Base-by-base conservation (phyloP, 768 basidiomycete genomes). In the Mrakia blollopis region DNA sequence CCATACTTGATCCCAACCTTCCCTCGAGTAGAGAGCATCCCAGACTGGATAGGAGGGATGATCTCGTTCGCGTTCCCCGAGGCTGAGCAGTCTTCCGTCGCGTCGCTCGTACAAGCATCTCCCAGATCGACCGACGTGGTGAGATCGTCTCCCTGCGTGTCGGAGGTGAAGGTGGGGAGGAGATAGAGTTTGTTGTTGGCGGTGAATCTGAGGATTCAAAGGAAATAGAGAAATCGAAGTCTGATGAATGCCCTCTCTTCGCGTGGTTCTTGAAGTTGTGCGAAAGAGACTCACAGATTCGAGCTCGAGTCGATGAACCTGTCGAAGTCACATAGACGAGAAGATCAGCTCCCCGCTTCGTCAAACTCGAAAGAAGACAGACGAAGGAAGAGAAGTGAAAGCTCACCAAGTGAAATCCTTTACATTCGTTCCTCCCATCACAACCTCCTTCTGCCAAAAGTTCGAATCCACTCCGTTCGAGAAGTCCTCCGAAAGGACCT, bases 131-230 rank as follows among this genome's bases (percentile, higher is more conserved):
- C n/a, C 13, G 47, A 70, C 37, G 65, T 54, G n/a, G 2, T 23
- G 35, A 57, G 61, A 37, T 74, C 32, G 44, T 62, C 60, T 37
- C 47, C 65, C 18, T 63, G 25, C 74, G 86, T 83, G 80, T 91
- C 90, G 2, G 89, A 87, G 0, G 92, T 94, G 69, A 94, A 86
- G 3, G 93, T 94, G 11, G 93, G 93, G 6, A 92, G 89, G 80
- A 95, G 87, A 84, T 93, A 92, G 52, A 94, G 88, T 67, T 86
- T 85, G 6, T 90, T 90, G 80, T 93, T 86, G 62, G 87, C 82
- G 52, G 68, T 23, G 68, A 37, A 63, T 6, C 62, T 63, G 57
- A 60, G n/a, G n/a, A n/a, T n/a, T n/a, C n/a, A n/a, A n/a, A n/a
- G n/a, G n/a, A n/a, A n/a, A n/a, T n/a, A n/a, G n/a, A n/a, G n/a